Evolutionary conservation across 2,329 filamentous ascomycete species (phyloP), one percentile per base, ranked within the genome.

Genomic region (Aspergillus flavus): DNA sequence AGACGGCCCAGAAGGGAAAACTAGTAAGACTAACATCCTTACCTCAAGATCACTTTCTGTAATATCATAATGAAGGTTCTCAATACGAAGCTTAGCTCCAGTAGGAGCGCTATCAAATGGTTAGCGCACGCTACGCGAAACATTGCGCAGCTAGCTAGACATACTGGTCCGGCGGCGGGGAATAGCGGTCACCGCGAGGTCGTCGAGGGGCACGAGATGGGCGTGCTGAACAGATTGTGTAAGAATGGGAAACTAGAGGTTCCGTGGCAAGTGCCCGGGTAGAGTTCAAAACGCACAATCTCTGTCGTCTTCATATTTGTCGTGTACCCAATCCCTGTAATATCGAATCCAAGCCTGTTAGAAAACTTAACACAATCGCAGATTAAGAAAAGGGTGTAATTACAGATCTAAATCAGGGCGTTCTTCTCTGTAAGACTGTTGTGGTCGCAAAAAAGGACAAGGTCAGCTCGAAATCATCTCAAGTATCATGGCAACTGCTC

Each of bases 11-110:
- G 34, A 45, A 45, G n/a, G n/a, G 41, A 26, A 26, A 39, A 34
- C 9, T 12, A 26, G 11, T 56, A 6, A 19, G 36, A 55, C 23
- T 5, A 53, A 6, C 56, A 19, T 16, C 21, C 57, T 59, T 82
- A 96, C 93, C 72, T 91, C 86, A 59, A 97, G 84, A 74, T 97
- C 94, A 43, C 90, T 89, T 77, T 94, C 88, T 14, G 91, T 94
- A 66, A 97, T 85, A 64, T 97, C 94, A 78, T 96, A 97, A 78
- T 97, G 94, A 62, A 97, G 82, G 75, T 97, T 97, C 65, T 96
- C 92, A 65, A 97, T 90, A 68, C 90, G 89, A 68, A 97, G 79
- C 79, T 92, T 94, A 53, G 89, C 84, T 69, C 89, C 88, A 61
- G 81, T 80, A 34, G 80, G 74, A 41, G 86, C 83, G 72, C 87